These are phyloP conservation scores for Ceratobasidium sp. DNA, from an alignment of 1,284 basidiomycete species.

Conservation along the genomic window DNA sequence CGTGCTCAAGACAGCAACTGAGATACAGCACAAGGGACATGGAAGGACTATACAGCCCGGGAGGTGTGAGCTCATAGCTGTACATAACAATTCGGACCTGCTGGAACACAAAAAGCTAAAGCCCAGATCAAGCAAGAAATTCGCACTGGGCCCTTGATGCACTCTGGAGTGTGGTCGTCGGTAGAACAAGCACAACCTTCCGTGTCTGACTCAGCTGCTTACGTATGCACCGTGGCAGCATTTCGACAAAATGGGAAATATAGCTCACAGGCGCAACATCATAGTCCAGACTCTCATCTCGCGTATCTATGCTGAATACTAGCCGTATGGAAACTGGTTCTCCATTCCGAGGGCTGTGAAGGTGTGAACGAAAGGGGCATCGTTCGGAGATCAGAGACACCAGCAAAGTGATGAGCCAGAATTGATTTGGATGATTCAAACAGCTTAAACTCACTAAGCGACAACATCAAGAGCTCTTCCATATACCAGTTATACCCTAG, in stretches of 20 bases:
- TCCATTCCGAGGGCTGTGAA: neutral
- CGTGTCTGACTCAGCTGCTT: conserved; percentile 5
- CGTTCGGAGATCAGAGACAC: neutral
- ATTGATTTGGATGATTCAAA: neutral
- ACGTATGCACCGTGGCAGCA: neutral
- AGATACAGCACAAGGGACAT: conserved; percentile 2
- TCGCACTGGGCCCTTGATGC: conserved; percentile 36
- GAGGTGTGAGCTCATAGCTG: conserved; percentile 36
- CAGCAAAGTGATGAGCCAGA: neutral
- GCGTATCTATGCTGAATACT: neutral
- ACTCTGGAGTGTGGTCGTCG: conserved; percentile 1
- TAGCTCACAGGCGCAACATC: conserved; percentile 2
- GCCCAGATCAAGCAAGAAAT: conserved; percentile 30
- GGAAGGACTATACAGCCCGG: neutral
- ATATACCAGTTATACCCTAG: no score
- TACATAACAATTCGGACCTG: conserved; percentile 31
- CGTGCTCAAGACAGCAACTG: conserved; percentile 34
- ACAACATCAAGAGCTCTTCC: no score
- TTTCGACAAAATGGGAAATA: conserved; percentile 6
- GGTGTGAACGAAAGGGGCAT: neutral
- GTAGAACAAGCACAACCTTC: neutral
- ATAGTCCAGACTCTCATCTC: neutral
- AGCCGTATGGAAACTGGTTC: neutral
- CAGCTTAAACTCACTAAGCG: neutral
- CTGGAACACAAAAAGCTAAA: conserved; percentile 4